Evolutionary conservation across 371 early-diverging fungal genomes (phyloP).

Genomic region (Rhizopus sp.): DNA sequence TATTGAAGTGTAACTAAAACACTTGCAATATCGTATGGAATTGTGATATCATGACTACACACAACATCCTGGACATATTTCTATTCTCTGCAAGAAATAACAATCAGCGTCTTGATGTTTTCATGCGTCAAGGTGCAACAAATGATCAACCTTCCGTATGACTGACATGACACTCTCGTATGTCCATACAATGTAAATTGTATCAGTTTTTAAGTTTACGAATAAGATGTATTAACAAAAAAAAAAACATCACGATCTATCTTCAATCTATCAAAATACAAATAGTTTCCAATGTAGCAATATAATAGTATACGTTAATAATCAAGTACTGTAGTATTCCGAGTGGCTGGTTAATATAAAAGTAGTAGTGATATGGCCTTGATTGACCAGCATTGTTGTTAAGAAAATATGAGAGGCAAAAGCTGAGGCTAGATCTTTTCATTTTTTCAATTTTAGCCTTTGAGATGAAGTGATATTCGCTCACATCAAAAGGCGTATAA

Average conservation of each 20-base stretch:
- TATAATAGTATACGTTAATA: background rate
- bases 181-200: no score
- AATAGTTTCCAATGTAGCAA: no score
- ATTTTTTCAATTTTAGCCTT: background rate
- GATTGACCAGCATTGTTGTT: background rate
- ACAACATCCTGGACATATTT: slow-evolving; percentile 1
- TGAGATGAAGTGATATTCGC: no score
- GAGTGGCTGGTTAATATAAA: background rate
- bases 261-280: no score
- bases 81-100: background rate
- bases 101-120: no score
- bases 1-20: slow-evolving; percentile 2
- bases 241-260: no score
- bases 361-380: slow-evolving; percentile 3
- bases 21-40: slow-evolving; percentile 9
- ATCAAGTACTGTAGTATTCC: slow-evolving; percentile 3
- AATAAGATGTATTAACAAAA: no score
- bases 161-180: no score
- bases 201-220: no score
- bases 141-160: no score
- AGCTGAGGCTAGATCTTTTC: background rate
- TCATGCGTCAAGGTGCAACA: no score
- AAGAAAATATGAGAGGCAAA: slow-evolving; percentile 5
- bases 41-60: slow-evolving; percentile 4
- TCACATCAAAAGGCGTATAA: background rate